Percentiles rank a stretch among this genome's conserved stretches.
Conservation (phyloP, 257 asterid species). For the Osmanthus fragrans region DNA sequence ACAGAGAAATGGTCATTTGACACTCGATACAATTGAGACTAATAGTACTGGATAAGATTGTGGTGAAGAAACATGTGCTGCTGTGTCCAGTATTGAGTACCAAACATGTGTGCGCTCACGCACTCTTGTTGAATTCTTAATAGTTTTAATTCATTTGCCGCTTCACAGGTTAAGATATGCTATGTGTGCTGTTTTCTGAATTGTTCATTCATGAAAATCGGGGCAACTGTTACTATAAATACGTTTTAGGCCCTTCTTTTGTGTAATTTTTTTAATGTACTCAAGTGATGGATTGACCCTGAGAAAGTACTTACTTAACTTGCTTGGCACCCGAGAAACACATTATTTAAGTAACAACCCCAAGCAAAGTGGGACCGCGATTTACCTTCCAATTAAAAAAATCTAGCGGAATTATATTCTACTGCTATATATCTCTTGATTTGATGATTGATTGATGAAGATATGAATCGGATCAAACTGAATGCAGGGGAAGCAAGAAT, state of each 20-base stretch:
- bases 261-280: background rate
- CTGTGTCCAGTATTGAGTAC: background rate
- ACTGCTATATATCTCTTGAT: too few species aligned
- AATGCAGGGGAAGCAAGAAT: slow-evolving; percentile 77
- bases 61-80: background rate
- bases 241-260: too few species aligned
- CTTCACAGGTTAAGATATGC: background rate
- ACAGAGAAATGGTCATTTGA: too few species aligned
- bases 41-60: background rate
- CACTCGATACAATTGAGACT: background rate
- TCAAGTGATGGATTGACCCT: background rate
- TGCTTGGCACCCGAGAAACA: too few species aligned
- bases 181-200: too few species aligned
- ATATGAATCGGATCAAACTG: background rate
- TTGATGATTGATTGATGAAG: background rate
- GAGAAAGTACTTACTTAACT: background rate
- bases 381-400: too few species aligned
- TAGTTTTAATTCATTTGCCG: too few species aligned
- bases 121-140: background rate
- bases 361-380: background rate
- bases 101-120: too few species aligned
- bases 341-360: background rate
- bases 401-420: slow-evolving; percentile 27
- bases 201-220: too few species aligned
- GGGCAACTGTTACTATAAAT: too few species aligned